Conservation (phyloP, 441 rosid genomes). For the Corymbia citriodora region DNA sequence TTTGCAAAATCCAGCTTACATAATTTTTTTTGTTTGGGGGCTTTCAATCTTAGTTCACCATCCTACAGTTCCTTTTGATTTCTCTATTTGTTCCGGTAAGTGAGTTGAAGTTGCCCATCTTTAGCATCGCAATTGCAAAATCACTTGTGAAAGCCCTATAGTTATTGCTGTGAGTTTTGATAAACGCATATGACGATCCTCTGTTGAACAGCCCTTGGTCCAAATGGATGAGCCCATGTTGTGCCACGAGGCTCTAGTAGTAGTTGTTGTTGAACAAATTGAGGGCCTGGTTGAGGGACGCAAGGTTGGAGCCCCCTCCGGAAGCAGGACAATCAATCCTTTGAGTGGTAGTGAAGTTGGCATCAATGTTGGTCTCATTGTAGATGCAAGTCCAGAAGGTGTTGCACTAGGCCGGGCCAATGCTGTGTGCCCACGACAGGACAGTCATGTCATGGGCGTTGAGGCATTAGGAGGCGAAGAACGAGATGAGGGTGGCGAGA, state of each 20-base stretch:
- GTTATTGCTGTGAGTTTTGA: conserved; percentile 11
- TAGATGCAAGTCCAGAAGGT: conserved; percentile 8
- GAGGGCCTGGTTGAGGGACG: not conserved
- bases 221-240: conserved; percentile 7
- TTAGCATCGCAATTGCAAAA: conserved; percentile 4
- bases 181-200: conserved; percentile 27
- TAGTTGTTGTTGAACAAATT: conserved; percentile 1
- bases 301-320: not conserved
- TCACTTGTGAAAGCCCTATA: not conserved
- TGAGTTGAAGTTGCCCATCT: conserved; percentile 9
- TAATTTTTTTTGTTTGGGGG: not conserved
- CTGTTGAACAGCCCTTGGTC: conserved; percentile 16
- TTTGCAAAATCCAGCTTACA: not conserved
- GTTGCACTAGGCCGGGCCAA: not conserved
- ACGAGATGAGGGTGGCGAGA: conserved; percentile 4
- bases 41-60: not conserved
- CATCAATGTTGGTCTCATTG: conserved; percentile 1
- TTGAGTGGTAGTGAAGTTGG: not conserved
- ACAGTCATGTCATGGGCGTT: conserved; percentile 2
- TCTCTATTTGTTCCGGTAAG: conserved; percentile 3
- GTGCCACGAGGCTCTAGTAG: not conserved
- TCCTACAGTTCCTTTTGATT: conserved; percentile 5
- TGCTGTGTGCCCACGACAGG: not conserved
- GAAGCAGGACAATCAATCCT: not conserved
- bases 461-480: conserved; percentile 4